phyloP scores from a whole-genome alignment of 306 rosid species.

The Bauhinia variegata region DNA sequence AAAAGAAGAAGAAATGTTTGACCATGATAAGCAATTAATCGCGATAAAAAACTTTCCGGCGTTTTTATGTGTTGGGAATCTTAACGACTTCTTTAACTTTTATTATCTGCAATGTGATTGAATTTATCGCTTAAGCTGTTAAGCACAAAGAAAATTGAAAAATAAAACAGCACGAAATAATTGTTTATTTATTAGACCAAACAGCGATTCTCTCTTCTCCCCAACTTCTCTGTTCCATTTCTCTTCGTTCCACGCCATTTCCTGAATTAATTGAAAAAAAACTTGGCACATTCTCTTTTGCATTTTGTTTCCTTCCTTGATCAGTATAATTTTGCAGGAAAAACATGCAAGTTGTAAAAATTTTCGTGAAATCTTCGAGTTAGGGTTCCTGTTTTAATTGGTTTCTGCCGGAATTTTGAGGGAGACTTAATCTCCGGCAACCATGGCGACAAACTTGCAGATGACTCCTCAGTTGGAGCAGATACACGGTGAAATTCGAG shows the following conservation, averaged over 20 bases:
- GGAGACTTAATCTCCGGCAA: constrained; percentile 48
- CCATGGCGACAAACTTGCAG: constrained; percentile 74
- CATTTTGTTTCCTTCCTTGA: neutral
- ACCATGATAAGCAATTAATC: too few species aligned
- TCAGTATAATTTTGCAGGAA: neutral
- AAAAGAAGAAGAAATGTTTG: too few species aligned
- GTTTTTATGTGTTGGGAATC: neutral
- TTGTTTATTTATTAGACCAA: neutral
- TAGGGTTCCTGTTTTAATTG: constrained; percentile 45
- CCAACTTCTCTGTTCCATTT: constrained; percentile 29
- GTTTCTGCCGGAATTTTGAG: constrained; percentile 38
- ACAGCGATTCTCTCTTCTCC: constrained; percentile 31
- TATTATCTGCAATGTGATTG: too few species aligned
- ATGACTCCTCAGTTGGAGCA: constrained; percentile 94
- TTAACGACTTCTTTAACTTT: neutral
- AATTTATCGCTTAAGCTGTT: neutral
- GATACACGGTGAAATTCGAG: constrained; percentile 98
- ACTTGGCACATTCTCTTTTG: constrained; percentile 3
- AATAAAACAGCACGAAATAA: neutral
- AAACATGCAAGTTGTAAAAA: neutral
- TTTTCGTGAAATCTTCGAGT: neutral
- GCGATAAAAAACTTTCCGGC: constrained; percentile 7
- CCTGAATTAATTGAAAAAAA: neutral
- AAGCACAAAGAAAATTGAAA: neutral
- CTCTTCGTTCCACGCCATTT: constrained; percentile 26